Evolutionary conservation across 805 yeast species (phyloP).

Genomic region (Wickerhamomyces alni): DNA sequence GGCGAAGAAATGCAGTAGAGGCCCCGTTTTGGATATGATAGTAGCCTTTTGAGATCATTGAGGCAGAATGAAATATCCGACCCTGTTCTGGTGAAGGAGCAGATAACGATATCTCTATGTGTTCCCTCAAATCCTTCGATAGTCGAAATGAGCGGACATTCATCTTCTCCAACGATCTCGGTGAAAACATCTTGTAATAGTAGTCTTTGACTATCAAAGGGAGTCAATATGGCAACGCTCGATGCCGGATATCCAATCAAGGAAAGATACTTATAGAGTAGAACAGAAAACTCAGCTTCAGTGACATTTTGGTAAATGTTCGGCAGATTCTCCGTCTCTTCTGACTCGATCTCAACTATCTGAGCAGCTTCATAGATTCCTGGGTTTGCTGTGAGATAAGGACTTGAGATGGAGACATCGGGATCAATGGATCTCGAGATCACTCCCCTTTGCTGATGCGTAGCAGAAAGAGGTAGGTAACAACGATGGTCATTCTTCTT

Average conservation of each 20-base stretch:
- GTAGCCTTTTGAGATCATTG: neutral
- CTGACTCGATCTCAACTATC: slow-evolving; percentile 27
- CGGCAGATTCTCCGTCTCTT: slow-evolving; percentile 24
- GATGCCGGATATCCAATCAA: slow-evolving; percentile 34
- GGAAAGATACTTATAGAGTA: slow-evolving; percentile 40
- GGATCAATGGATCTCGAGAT: neutral
- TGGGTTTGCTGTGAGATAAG: neutral
- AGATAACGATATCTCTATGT: slow-evolving; percentile 4
- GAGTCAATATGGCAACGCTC: slow-evolving; percentile 35
- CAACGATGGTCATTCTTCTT: slow-evolving; percentile 13
- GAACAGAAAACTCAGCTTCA: slow-evolving; percentile 44
- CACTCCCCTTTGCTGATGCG: neutral
- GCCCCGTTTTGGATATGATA: neutral
- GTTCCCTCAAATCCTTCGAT: neutral
- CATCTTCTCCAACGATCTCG: no score
- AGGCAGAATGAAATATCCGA: neutral
- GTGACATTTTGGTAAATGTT: slow-evolving; percentile 29
- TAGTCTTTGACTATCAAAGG: slow-evolving; percentile 33
- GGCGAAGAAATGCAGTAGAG: neutral
- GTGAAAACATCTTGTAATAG: slow-evolving; percentile 34
- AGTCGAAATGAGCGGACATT: slow-evolving; percentile 1
- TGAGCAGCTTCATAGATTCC: slow-evolving; percentile 13
- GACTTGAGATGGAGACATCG: neutral
- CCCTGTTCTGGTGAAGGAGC: slow-evolving; percentile 1
- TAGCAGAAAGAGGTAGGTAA: no score